Evolutionary conservation across 2,329 filamentous ascomycete genomes (phyloP).

Genomic region (Claviceps cyperi): DNA sequence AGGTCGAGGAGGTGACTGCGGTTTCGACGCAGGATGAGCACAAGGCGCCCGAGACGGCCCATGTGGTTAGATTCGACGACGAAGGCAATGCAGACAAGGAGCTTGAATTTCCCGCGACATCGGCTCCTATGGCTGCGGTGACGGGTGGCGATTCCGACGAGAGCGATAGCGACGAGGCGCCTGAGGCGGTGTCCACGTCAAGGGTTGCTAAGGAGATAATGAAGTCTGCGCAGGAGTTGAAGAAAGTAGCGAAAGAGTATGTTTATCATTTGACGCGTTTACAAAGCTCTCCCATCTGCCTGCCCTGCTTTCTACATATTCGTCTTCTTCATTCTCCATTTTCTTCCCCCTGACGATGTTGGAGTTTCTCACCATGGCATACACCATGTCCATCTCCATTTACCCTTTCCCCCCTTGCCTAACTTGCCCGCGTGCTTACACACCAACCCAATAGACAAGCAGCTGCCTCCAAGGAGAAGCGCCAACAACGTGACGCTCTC

Average conservation of each 20-base stretch:
- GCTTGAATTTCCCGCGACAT: not conserved
- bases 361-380: not conserved
- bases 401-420: no score
- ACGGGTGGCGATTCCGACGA: slow-evolving; percentile 26
- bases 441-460: slow-evolving; percentile 26
- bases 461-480: slow-evolving; percentile 37
- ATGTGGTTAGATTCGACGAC: slow-evolving; percentile 21
- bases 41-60: slow-evolving; percentile 11
- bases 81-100: slow-evolving; percentile 16
- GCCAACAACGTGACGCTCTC: slow-evolving; percentile 37
- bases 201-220: slow-evolving; percentile 32
- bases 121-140: slow-evolving; percentile 8
- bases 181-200: slow-evolving; percentile 42
- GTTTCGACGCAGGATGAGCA: not conserved
- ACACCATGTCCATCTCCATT: not conserved
- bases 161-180: slow-evolving; percentile 38
- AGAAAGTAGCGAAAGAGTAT: slow-evolving; percentile 37
- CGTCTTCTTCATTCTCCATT: no score
- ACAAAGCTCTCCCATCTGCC: not conserved
- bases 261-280: slow-evolving; percentile 9
- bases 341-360: not conserved
- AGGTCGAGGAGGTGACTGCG: slow-evolving; percentile 12
- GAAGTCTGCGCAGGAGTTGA: slow-evolving; percentile 30
- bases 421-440: not conserved
- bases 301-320: not conserved